Conservation (phyloP, 371 early-diverging fungal genomes). For the Mucor ambiguus region DNA sequence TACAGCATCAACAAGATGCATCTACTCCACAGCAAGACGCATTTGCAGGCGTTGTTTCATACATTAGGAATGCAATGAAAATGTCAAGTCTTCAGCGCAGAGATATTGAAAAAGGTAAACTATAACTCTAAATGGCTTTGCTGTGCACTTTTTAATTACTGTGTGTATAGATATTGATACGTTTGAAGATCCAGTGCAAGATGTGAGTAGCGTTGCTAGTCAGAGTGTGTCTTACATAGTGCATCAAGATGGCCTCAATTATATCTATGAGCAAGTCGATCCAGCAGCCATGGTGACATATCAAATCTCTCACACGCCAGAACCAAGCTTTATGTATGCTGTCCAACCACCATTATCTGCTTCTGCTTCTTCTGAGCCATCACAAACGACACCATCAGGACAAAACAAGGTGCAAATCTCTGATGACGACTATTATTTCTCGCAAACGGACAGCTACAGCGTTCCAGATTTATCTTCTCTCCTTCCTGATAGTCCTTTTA, state of each 20-base stretch:
- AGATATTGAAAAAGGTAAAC: not conserved
- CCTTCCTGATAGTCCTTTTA: not conserved
- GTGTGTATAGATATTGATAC: not conserved
- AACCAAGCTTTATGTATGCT: not conserved
- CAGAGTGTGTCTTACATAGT: not conserved
- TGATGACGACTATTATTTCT: not conserved
- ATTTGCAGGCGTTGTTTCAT: not conserved
- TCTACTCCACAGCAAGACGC: not conserved
- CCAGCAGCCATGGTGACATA: not conserved
- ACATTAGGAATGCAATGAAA: not conserved
- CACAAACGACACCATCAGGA: not conserved
- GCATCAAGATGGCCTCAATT: not conserved
- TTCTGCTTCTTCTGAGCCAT: not conserved
- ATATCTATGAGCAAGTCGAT: not conserved
- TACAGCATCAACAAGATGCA: not conserved
- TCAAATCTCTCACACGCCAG: not conserved
- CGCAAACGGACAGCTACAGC: not conserved
- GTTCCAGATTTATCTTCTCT: not conserved
- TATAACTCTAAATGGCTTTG: not conserved
- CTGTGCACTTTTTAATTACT: not conserved
- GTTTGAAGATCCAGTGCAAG: not conserved
- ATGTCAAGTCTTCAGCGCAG: not conserved
- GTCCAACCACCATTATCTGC: not conserved
- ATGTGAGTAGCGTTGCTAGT: not conserved
- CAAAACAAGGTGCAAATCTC: conserved; percentile 2